Base-by-base conservation (phyloP, 2,329 filamentous ascomycete genomes). In the Pyrenochaeta sp. region DNA sequence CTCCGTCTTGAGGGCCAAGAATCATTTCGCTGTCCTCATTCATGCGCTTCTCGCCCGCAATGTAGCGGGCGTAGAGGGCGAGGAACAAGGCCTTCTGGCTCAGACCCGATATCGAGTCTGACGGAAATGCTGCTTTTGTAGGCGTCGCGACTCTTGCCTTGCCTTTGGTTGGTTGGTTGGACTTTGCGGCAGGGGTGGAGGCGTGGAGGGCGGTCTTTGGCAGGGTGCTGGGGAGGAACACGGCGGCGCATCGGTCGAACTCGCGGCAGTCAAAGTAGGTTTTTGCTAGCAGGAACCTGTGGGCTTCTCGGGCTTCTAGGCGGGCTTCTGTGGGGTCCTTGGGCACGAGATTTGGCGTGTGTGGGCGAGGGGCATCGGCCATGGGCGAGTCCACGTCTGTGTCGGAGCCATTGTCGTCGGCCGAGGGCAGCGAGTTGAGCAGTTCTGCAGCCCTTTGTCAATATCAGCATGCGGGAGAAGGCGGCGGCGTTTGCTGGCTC, bases 21-120 rank as follows among this genome's bases (percentile, higher is more conserved):
- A 99, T 91, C 90, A 97, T 97, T 78, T 99, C 95, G 18, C 91
- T 92, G 52, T 98, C 94, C 75, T 99, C 95, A 67, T 97, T 91
- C 76, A 94, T 97, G 61, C 91, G 87, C 81, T 98, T 97, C 81
- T 99, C 95, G 1, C 95, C 95, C 0, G 93, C 90, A 60, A 98
- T 85, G 71, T 93, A 92, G 71, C 94, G 96, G 39, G 95, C 91
- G 69, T 99, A 99, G 3, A 98, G 81, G 0, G 92, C 90, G 10
- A 99, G 82, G 70, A 99, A 99, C 17, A 98, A 77, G 46, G 94
- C 92, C 77, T 94, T 96, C 74, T 97, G 92, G 72, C 93, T 97
- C 45, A 97, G 66, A 6, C 75, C 77, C 10, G 78, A 80, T 36
- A 82, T 77, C 3, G 61, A 77, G 32, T 72, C 70, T 15, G 69